Evolutionary conservation across 129 eudicot species (phyloP), one percentile per base, ranked within the genome.

Genomic region (Flaveria linearis): DNA sequence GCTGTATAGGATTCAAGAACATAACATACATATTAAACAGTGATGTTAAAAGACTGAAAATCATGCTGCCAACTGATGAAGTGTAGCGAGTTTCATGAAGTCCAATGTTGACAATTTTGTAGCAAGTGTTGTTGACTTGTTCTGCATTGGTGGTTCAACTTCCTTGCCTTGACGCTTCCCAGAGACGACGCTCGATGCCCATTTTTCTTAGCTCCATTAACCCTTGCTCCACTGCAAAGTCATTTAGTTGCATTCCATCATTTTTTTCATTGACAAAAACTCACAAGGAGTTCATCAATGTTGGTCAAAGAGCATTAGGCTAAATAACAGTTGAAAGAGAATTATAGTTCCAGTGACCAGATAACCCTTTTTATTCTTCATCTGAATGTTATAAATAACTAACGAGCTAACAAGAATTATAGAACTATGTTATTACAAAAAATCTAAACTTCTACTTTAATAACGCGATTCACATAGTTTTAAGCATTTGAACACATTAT

Each of bases 141-240:
- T 36, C 8, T 75, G 71, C 71, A 0, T 28, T 5, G 14, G 13
- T 58, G 50, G 20, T 30, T 86, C 88, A 78, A 56, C 88, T 88
- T 83, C 89, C 80, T 79, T 90, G 84, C 55, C 98, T 95, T 41
- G 98, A 93, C 71, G 97, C 96, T 70, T 93, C 97, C 98, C 97
- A 91, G 26, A 93, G 90, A 26, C 89, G 85, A 47, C 75, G 92
- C 84, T 93, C 98, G 60, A 93, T 86, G 20, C 82, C 88, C 81
- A 93, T 68, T 78, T 93, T 87, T 83, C 97, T 81, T 83, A 93
- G 88, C 85, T 93, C 98, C 88, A 86, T 83, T 58, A 93, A 70
- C 41, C 98, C 98, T 86, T 88, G 97, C 81, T 91, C 98, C 81
- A 87, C 98, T 93, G 69, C 68, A 83, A 69, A 14, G 16, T 45